Evolutionary conservation across 129 eudicot species (phyloP), one percentile per base, ranked within the genome.

Genomic region (Artemisia annua): DNA sequence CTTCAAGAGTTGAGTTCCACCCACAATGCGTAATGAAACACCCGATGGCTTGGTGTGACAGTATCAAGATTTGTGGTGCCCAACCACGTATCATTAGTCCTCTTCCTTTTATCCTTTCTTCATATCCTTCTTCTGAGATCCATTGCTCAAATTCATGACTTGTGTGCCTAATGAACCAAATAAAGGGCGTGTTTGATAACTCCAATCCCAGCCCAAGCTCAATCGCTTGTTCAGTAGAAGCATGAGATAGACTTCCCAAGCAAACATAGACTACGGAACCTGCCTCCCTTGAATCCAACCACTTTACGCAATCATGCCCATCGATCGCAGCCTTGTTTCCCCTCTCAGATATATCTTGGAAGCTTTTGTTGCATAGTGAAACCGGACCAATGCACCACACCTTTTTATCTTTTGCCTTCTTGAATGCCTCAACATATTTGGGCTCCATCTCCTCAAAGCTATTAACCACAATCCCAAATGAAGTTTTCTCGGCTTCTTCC

Each of bases 351-450:
- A 76, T 64, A 46, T 88, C 95, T 17, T 15, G 35, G 5, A 15
- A 14, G 3, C 67, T 71, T 18, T 60, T 81, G 80, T 81, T 83
- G 69, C 73, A 83, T 1, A 88, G 63, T 0, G 95, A 88, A 18
- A 88, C 78, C 28, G 90, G 95, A 10, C 95, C 95, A 43, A 88
- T 57, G 56, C 88, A 81, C 88, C 86, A 88, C 7, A 81, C 79
- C n/a, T 78, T 84, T 11, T 11, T 74, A 5, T 70, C 72, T 68
- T 79, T 73, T n/a, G 59, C 71, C 69, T 73, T 83, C 14, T 28
- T 35, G 12, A 48, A 74, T 30, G 55, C 87, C 32, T 81, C 79
- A 2, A 87, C 70, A 51, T 84, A 87, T 26, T 46, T 32, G 0
- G 74, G 53, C 80, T 87, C 92, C 24, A 87, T 52, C 79, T 82